A percentile compares a stretch with the other conserved stretches of the same genome.
These are phyloP conservation scores for Beauveria rudraprayagi DNA, from an alignment of 2,329 filamentous ascomycete genomes.

Conservation along the genomic window DNA sequence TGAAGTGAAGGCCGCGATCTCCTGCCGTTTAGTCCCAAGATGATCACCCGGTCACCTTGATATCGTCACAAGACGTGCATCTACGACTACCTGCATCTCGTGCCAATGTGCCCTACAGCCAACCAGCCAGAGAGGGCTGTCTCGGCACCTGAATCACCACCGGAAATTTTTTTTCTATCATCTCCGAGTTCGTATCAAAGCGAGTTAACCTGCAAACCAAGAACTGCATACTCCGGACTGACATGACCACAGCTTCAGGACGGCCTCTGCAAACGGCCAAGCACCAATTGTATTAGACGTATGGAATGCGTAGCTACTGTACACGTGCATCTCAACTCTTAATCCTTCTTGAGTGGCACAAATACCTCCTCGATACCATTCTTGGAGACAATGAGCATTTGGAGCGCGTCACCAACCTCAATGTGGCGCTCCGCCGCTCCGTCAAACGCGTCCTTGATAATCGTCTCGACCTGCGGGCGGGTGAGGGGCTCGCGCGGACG, in stretches of 20 bases:
- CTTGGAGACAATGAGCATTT: slow-evolving; percentile 88
- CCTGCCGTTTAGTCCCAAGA: no score
- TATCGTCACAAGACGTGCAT: no score
- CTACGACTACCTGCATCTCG: no score
- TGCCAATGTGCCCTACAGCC: no score
- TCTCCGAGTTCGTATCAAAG: not conserved
- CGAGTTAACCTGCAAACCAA: not conserved
- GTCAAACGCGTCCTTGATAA: slow-evolving; percentile 96
- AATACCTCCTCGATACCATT: slow-evolving; percentile 83
- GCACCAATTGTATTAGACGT: slow-evolving; percentile 1
- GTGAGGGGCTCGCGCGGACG: slow-evolving; percentile 63
- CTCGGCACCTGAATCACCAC: no score
- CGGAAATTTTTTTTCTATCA: no score
- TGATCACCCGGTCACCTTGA: no score
- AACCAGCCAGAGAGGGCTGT: no score
- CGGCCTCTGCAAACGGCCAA: not conserved
- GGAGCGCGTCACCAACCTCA: slow-evolving; percentile 91
- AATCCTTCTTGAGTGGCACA: slow-evolving; percentile 84
- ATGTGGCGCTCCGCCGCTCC: slow-evolving; percentile 98
- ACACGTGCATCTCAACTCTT: slow-evolving; percentile 21
- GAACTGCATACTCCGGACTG: not conserved
- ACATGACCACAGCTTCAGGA: not conserved
- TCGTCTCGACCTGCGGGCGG: slow-evolving; percentile 65
- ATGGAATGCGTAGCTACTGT: slow-evolving; percentile 19
- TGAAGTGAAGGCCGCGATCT: no score